Conservation (phyloP, 345 rosid genomes). For the Dipteronia sinensis region DNA sequence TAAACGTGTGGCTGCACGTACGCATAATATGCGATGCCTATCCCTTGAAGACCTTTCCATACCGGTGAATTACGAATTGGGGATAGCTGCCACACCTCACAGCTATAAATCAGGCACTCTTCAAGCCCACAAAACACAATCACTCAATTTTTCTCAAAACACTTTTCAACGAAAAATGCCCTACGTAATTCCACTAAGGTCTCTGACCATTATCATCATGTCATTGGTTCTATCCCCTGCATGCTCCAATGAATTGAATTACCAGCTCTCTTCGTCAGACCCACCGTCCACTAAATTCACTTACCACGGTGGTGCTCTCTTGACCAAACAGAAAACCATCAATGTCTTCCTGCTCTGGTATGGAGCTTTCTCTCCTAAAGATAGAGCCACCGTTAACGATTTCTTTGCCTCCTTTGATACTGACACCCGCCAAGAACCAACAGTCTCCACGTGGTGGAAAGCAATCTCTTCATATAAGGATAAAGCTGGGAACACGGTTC, state of each 20-base stretch:
- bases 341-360: conserved; percentile 27
- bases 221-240: conserved; percentile 11
- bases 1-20: background rate
- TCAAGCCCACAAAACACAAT: background rate
- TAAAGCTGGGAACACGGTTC: conserved; percentile 17
- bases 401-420: conserved; percentile 21
- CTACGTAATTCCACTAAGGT: background rate
- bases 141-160: background rate
- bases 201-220: background rate
- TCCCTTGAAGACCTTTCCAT: too few species aligned
- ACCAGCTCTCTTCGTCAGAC: too few species aligned
- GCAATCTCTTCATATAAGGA: conserved; percentile 26
- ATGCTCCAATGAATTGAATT: background rate
- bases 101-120: background rate
- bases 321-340: conserved; percentile 21
- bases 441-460: conserved; percentile 33
- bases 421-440: background rate
- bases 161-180: background rate
- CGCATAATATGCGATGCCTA: background rate
- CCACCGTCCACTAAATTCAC: background rate
- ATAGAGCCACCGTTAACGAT: conserved; percentile 20
- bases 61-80: too few species aligned
- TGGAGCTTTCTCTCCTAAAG: conserved; percentile 24
- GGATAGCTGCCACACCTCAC: background rate
- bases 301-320: conserved; percentile 32